phyloP scores from a whole-genome alignment of 1,284 basidiomycete species.

The Malassezia brasiliensis region DNA sequence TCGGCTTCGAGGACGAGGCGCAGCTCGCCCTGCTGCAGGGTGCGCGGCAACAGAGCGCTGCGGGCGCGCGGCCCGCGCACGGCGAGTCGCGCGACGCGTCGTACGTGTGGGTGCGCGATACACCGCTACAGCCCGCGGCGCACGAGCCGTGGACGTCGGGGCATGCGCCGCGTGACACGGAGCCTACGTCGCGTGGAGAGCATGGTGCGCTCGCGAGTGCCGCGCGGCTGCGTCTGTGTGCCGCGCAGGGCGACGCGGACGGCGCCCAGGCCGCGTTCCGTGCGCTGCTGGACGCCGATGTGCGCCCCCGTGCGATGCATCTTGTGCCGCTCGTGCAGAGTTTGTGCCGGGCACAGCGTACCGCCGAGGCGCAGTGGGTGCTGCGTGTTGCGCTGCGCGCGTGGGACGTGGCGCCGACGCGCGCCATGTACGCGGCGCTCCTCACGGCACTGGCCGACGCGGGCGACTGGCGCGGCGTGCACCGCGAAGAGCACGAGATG shows the following conservation, averaged over 20 bases:
- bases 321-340: constrained; percentile 2
- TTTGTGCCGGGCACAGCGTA: constrained; percentile 3
- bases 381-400: background rate
- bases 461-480: constrained; percentile 9
- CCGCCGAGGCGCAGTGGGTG: constrained; percentile 8
- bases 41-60: constrained; percentile 1
- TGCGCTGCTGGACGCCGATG: constrained; percentile 1
- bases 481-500: constrained; percentile 6
- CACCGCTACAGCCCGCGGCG: constrained; percentile 9
- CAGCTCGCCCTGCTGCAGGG: constrained; percentile 1
- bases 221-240: constrained; percentile 5
- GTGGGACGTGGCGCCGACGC: constrained; percentile 9
- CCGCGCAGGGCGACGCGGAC: constrained; percentile 5
- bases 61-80: background rate
- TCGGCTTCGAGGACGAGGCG: constrained; percentile 11
- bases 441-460: background rate
- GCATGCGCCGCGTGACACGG: background rate
- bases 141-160: background rate
- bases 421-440: constrained; percentile 6
- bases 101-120: constrained; percentile 15
- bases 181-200: background rate
- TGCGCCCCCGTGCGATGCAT: background rate
- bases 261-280: constrained; percentile 1
- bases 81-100: background rate
- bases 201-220: background rate